Evolutionary conservation across 208 protist species (phyloP).

Genomic region (Acanthamoeba rhysodes): DNA sequence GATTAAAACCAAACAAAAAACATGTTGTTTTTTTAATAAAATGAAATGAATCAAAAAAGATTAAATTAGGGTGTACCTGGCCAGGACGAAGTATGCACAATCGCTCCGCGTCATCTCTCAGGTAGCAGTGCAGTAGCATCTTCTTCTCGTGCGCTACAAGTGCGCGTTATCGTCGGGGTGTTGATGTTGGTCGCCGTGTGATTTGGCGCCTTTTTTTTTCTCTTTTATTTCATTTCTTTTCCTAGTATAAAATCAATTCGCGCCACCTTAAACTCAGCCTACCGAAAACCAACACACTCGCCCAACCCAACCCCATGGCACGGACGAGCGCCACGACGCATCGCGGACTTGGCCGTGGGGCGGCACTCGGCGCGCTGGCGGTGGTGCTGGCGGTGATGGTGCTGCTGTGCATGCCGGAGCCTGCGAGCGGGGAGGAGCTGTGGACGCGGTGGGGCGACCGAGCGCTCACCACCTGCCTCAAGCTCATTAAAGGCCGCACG

Average conservation of each 20-base stretch:
- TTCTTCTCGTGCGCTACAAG: too few species aligned
- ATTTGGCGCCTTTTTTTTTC: too few species aligned
- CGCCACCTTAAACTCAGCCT: too few species aligned
- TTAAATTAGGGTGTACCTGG: not conserved
- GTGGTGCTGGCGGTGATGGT: not conserved
- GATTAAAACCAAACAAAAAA: too few species aligned
- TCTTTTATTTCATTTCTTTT: too few species aligned
- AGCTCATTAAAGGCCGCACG: not conserved
- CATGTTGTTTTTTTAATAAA: too few species aligned
- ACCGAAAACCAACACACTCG: too few species aligned
- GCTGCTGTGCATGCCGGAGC: not conserved
- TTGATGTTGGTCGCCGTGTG: too few species aligned
- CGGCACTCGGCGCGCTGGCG: not conserved
- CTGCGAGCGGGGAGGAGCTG: not conserved
- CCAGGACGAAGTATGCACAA: not conserved
- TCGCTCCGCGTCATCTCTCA: not conserved
- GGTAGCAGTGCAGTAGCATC: conserved; percentile 25
- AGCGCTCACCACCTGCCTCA: not conserved
- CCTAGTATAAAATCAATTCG: too few species aligned
- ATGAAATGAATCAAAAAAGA: not conserved
- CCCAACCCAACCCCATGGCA: too few species aligned
- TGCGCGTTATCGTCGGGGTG: too few species aligned
- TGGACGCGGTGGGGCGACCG: conserved; percentile 35
- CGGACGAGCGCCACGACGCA: not conserved
- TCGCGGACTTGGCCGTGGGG: not conserved